Conservation (phyloP, 2,329 filamentous ascomycete species). For the Cadophora sp. region DNA sequence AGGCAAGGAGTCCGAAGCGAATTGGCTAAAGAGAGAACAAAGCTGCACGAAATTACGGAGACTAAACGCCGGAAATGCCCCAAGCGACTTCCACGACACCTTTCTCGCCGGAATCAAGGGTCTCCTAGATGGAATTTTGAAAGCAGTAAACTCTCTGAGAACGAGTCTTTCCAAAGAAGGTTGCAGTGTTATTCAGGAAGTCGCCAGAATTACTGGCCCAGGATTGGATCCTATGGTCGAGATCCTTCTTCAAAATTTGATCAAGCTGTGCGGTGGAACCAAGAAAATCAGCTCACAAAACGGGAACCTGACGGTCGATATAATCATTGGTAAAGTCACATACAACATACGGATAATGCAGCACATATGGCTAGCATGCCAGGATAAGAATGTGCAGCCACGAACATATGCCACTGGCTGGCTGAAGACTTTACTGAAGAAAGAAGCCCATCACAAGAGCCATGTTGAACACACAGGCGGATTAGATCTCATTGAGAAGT, state of each 20-base stretch:
- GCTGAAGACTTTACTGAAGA: conserved; percentile 82
- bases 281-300: conserved; percentile 92
- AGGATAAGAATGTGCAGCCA: conserved; percentile 93
- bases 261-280: conserved; percentile 87
- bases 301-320: conserved; percentile 81
- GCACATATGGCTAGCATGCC: conserved; percentile 80
- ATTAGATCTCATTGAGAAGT: conserved; percentile 84
- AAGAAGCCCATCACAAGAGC: conserved; percentile 78
- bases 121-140: conserved; percentile 87
- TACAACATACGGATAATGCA: conserved; percentile 85
- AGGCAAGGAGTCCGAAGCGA: conserved; percentile 86
- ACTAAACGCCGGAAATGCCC: conserved; percentile 83
- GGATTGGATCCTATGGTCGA: conserved; percentile 89
- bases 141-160: conserved; percentile 80
- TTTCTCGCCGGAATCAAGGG: conserved; percentile 76
- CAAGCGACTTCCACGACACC: conserved; percentile 73
- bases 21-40: conserved; percentile 89
- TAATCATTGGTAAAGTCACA: conserved; percentile 78
- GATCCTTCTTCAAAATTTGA: conserved; percentile 83
- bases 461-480: conserved; percentile 86
- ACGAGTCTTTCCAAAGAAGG: conserved; percentile 91
- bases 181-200: conserved; percentile 83
- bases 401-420: conserved; percentile 80
- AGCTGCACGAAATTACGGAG: conserved; percentile 77
- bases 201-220: conserved; percentile 77